Conservation (phyloP, 2,329 filamentous ascomycete species). For the Cladosporium sp. region DNA sequence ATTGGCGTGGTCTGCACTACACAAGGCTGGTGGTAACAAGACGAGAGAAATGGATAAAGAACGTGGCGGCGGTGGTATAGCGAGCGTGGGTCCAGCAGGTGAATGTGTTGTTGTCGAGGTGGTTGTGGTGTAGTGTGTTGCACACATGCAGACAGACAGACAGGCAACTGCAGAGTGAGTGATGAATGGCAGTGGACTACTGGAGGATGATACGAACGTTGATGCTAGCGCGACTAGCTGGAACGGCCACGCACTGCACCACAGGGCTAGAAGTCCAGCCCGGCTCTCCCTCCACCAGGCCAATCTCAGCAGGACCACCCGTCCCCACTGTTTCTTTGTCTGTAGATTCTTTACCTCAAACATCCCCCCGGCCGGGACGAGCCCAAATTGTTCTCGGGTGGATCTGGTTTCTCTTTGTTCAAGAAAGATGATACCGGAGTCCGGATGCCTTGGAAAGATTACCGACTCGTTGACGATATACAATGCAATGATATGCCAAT, state of each 20-base stretch:
- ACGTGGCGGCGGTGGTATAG: slow-evolving; percentile 13
- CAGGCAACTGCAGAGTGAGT: background rate
- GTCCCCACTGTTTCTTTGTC: slow-evolving; percentile 5
- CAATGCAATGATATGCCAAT: no score
- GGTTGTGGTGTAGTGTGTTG: background rate
- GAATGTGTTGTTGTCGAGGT: background rate
- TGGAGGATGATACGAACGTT: background rate
- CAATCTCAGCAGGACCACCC: slow-evolving; percentile 3
- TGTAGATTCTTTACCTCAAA: background rate
- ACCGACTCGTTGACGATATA: background rate
- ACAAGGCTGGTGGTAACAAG: background rate
- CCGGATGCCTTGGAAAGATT: background rate
- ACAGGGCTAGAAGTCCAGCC: background rate
- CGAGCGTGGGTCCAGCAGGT: slow-evolving; percentile 1
- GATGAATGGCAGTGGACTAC: background rate
- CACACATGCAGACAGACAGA: slow-evolving; percentile 3
- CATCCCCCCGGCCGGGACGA: background rate
- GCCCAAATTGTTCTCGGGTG: background rate
- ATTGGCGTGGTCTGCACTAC: background rate
- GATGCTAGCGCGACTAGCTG: slow-evolving; percentile 8
- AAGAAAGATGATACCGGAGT: background rate
- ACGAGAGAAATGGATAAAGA: slow-evolving; percentile 6
- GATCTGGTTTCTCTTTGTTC: background rate
- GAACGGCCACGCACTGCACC: slow-evolving; percentile 2
- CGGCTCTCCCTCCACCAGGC: background rate